Conservation (phyloP, 2,329 filamentous ascomycete species). For the Penicillium sp. region DNA sequence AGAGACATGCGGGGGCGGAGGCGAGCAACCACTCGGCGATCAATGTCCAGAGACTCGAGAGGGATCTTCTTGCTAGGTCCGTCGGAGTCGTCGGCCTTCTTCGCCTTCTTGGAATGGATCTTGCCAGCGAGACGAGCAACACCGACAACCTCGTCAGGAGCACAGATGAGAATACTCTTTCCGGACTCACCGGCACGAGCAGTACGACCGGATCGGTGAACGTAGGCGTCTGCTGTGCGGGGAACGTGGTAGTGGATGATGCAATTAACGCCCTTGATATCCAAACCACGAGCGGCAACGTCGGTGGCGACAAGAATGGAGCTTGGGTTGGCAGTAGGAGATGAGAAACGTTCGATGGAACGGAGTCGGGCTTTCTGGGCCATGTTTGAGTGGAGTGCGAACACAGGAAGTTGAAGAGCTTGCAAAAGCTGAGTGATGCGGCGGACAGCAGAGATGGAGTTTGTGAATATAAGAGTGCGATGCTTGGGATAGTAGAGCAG, state of each 20-base stretch:
- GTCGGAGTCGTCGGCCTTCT: conserved; percentile 40
- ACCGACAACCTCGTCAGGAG: conserved; percentile 83
- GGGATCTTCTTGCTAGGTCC: conserved; percentile 61
- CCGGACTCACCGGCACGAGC: conserved; percentile 77
- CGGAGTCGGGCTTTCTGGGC: conserved; percentile 91
- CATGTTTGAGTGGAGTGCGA: conserved; percentile 90
- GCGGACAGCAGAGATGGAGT: conserved; percentile 89
- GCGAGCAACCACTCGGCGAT: conserved; percentile 71
- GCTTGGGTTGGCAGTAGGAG: conserved; percentile 50
- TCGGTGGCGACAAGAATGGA: conserved; percentile 88
- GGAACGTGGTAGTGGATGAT: conserved; percentile 96
- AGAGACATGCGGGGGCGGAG: conserved; percentile 74
- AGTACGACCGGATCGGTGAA: conserved; percentile 91
- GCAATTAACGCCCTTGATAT: conserved; percentile 84
- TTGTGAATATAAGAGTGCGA: conserved; percentile 87
- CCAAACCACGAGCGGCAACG: conserved; percentile 89
- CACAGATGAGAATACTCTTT: conserved; percentile 81
- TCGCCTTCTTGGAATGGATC: conserved; percentile 66
- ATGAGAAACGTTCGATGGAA: conserved; percentile 83
- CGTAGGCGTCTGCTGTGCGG: conserved; percentile 85
- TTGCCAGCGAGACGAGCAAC: conserved; percentile 82
- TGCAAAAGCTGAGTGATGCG: conserved; percentile 81
- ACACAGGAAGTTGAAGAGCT: conserved; percentile 71
- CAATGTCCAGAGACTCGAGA: conserved; percentile 68
- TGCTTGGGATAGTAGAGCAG: conserved; percentile 77